These are phyloP conservation scores for Trichoderma koningiopsis DNA, from an alignment of 2,329 filamentous ascomycete genomes.

Conservation along the genomic window DNA sequence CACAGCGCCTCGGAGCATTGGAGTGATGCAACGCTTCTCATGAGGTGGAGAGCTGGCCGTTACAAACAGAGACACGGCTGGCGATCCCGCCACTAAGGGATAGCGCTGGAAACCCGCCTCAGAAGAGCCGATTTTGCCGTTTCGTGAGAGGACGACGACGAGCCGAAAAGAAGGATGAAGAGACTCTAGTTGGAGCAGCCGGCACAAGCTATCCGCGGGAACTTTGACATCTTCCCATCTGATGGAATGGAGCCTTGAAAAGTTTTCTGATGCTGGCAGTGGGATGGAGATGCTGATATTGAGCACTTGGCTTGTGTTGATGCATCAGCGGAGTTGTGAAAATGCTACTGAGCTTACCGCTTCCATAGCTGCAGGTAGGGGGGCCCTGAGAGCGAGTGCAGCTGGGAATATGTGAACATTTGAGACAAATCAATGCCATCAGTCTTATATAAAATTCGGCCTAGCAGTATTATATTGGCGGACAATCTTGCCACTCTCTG, in stretches of 20 bases:
- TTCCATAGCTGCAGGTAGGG: no score
- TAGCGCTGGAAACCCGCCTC: neutral
- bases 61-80: slow-evolving; percentile 6
- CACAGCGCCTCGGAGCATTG: neutral
- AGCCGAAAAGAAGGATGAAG: neutral
- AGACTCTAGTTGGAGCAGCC: no score
- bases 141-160: no score
- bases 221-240: neutral
- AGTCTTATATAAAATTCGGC: no score
- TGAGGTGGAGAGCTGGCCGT: slow-evolving; percentile 5
- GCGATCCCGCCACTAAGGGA: slow-evolving; percentile 17
- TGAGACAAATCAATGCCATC: no score
- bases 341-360: neutral
- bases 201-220: no score
- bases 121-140: slow-evolving; percentile 25
- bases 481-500: no score
- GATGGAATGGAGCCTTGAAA: neutral
- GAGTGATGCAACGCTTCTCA: slow-evolving; percentile 7
- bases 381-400: no score
- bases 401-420: no score
- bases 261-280: neutral
- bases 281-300: neutral
- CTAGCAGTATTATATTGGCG: neutral
- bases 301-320: no score
- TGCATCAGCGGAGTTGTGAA: neutral